Evolutionary conservation across 768 basidiomycete genomes (phyloP).

Genomic region (Kwoniella mangroviensis): DNA sequence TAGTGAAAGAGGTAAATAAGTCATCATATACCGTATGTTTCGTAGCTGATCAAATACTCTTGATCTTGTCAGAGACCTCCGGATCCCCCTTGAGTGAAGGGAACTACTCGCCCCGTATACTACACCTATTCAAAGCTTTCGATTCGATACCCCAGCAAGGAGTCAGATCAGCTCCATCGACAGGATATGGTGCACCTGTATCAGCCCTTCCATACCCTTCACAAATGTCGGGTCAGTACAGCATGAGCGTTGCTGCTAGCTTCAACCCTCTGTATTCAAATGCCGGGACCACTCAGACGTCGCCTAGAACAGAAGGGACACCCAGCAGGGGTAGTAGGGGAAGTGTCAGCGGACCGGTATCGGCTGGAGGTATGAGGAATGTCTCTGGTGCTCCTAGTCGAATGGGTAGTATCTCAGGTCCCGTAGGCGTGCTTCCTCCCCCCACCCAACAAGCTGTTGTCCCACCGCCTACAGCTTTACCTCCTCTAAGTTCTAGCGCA

Average conservation of each 20-base stretch:
- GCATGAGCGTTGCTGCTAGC: background rate
- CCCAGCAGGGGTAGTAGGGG: slow-evolving; percentile 23
- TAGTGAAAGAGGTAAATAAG: slow-evolving; percentile 32
- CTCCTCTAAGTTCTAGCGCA: background rate
- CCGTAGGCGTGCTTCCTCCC: background rate
- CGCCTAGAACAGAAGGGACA: slow-evolving; percentile 33
- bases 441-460: background rate
- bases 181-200: slow-evolving; percentile 8
- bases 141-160: slow-evolving; percentile 18
- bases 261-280: slow-evolving; percentile 11
- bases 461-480: background rate
- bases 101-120: slow-evolving; percentile 35
- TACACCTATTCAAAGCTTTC: slow-evolving; percentile 35
- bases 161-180: slow-evolving; percentile 1
- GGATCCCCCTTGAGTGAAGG: slow-evolving; percentile 27
- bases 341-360: slow-evolving; percentile 18
- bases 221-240: background rate
- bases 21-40: background rate
- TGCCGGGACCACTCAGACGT: slow-evolving; percentile 22
- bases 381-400: slow-evolving; percentile 16
- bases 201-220: slow-evolving; percentile 8
- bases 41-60: background rate
- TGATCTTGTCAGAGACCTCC: slow-evolving; percentile 14
- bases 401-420: slow-evolving; percentile 9
- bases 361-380: background rate